Conservation (phyloP, 192 early-diverging fungal species). For the Podila minutissima region DNA sequence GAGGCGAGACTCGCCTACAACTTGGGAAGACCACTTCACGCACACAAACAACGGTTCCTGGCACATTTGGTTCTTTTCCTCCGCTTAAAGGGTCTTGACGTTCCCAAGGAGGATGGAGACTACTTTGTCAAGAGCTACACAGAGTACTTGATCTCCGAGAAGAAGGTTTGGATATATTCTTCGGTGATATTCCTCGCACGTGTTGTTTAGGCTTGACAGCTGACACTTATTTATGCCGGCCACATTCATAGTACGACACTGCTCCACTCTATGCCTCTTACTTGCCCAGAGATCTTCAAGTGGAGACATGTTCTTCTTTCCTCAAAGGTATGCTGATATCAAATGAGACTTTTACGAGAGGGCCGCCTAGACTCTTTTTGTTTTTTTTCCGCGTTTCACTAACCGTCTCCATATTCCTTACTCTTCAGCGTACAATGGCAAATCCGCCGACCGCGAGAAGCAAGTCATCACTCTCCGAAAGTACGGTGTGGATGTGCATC, state of each 20-base stretch:
- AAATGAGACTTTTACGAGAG: slow-evolving; percentile 2
- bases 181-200: not conserved
- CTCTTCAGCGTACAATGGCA: not conserved
- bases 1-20: slow-evolving; percentile 12
- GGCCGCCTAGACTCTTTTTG: not conserved
- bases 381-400: not conserved
- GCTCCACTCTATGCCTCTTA: slow-evolving; percentile 42
- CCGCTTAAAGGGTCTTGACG: slow-evolving; percentile 60
- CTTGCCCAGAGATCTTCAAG: slow-evolving; percentile 28
- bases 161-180: slow-evolving; percentile 12
- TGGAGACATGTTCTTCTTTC: slow-evolving; percentile 33
- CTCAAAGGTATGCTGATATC: slow-evolving; percentile 20
- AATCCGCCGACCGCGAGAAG: slow-evolving; percentile 17
- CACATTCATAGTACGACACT: slow-evolving; percentile 20
- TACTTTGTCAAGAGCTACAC: slow-evolving; percentile 65
- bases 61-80: slow-evolving; percentile 74
- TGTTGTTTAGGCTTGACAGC: not conserved
- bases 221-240: not conserved
- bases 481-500: slow-evolving; percentile 29
- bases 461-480: slow-evolving; percentile 17
- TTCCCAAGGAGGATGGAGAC: slow-evolving; percentile 57
- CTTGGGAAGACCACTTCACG: slow-evolving; percentile 37
- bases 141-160: slow-evolving; percentile 42
- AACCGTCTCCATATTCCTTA: not conserved
- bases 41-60: slow-evolving; percentile 74